Conservation (phyloP, 2,329 filamentous ascomycete genomes). For the Blastomyces gilchristii region DNA sequence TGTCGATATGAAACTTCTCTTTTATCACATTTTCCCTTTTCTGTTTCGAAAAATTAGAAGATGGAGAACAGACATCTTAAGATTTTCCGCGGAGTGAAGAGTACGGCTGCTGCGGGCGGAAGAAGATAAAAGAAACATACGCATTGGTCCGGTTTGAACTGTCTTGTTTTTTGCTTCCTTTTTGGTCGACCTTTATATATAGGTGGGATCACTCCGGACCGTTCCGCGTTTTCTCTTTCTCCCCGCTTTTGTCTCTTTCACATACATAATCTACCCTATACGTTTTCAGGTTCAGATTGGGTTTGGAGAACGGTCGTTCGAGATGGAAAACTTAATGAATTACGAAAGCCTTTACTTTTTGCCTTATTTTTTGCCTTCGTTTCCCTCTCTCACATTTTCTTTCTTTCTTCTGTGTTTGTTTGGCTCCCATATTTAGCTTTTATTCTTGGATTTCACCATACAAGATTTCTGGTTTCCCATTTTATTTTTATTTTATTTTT, state of each 20-base stretch:
- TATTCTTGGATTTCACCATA: background rate
- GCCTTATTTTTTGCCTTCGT: too few relatives aligned
- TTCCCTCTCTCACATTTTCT: background rate
- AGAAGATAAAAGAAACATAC: background rate
- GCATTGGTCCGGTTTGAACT: too few relatives aligned
- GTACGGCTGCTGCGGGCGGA: background rate
- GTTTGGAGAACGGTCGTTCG: background rate
- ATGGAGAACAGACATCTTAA: background rate
- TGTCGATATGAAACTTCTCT: constrained; percentile 24
- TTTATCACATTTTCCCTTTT: background rate
- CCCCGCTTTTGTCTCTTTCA: background rate
- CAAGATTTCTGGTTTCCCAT: background rate
- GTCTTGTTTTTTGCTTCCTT: background rate
- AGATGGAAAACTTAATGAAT: background rate
- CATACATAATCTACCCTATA: background rate
- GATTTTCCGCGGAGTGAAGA: background rate
- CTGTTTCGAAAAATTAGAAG: background rate
- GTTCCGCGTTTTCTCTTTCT: background rate
- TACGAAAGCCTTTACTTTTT: background rate
- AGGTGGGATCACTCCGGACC: background rate
- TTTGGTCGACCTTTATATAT: background rate
- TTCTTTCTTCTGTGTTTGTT: background rate
- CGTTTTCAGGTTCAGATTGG: background rate
- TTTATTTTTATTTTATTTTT: too few relatives aligned
- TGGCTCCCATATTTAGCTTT: background rate